Evolutionary conservation across 2,329 filamentous ascomycete species (phyloP).

Genomic region (Penicillium sp.): DNA sequence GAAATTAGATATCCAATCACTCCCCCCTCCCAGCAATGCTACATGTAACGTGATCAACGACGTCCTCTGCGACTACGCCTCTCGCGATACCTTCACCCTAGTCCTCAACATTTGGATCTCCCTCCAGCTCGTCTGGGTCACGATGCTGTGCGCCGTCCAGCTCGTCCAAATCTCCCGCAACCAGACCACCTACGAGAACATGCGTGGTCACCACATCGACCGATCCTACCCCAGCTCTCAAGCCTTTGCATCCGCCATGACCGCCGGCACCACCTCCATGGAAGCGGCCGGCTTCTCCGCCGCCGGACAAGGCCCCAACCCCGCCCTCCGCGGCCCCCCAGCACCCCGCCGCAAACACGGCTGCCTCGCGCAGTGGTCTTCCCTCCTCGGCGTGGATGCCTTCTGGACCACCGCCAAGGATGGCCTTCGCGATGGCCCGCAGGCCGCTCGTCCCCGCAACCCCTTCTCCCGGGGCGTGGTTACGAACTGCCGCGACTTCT

Average conservation of each 20-base stretch:
- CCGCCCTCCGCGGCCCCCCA: conserved; percentile 52
- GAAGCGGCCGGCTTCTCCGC: conserved; percentile 72
- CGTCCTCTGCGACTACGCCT: conserved; percentile 71
- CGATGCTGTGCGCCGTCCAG: conserved; percentile 95
- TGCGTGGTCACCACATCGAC: conserved; percentile 73
- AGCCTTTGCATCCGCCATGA: conserved; percentile 67
- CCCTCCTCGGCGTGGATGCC: conserved; percentile 84
- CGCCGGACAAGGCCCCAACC: conserved; percentile 64
- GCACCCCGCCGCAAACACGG: conserved; percentile 56
- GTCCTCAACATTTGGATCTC: conserved; percentile 76
- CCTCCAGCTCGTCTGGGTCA: conserved; percentile 89
- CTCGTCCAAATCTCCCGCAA: conserved; percentile 88
- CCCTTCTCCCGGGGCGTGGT: conserved; percentile 81
- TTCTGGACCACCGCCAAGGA: conserved; percentile 89
- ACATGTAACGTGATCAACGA: conserved; percentile 76
- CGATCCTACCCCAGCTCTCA: conserved; percentile 54
- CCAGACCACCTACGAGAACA: conserved; percentile 95
- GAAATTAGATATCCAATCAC: conserved; percentile 62
- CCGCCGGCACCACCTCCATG: conserved; percentile 65
- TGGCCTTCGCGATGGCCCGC: conserved; percentile 57
- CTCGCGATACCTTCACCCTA: conserved; percentile 81
- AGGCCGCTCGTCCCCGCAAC: conserved; percentile 63
- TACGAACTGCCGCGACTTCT: conserved; percentile 95
- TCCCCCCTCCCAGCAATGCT: conserved; percentile 53
- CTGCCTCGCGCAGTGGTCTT: conserved; percentile 76